These are phyloP conservation scores for Pisolithus sp. DNA, from an alignment of 768 basidiomycete species.

Conservation along the genomic window DNA sequence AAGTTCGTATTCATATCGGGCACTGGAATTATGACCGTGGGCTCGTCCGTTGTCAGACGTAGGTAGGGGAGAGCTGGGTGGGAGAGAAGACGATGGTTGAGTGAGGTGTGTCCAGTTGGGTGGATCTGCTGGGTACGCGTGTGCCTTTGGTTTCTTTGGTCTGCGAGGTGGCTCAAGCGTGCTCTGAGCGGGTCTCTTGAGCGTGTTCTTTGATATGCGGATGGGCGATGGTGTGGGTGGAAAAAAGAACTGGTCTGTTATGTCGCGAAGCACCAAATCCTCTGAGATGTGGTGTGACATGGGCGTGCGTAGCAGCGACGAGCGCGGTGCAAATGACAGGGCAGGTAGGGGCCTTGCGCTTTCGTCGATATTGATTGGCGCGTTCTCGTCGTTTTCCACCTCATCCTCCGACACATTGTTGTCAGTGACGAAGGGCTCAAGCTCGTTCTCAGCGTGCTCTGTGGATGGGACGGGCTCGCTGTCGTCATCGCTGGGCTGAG, in stretches of 20 bases:
- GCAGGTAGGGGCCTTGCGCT: conserved; percentile 4
- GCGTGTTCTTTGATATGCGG: conserved; percentile 15
- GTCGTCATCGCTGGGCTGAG: conserved; percentile 1
- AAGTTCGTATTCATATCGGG: conserved; percentile 16
- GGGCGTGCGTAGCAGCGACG: conserved; percentile 19
- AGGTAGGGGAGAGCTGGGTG: conserved; percentile 28
- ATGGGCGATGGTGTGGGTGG: conserved; percentile 27
- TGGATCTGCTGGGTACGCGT: conserved; percentile 25
- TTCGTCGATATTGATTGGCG: conserved; percentile 9
- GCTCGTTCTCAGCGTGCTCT: background rate
- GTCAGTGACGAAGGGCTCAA: background rate
- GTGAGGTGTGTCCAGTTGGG: conserved; percentile 22
- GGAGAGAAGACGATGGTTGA: conserved; percentile 26
- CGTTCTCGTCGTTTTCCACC: conserved; percentile 13
- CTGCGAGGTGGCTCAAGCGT: conserved; percentile 23
- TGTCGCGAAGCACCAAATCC: conserved; percentile 23
- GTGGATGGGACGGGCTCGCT: background rate
- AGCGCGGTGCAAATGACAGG: conserved; percentile 8
- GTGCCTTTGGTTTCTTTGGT: conserved; percentile 27
- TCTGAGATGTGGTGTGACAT: conserved; percentile 14
- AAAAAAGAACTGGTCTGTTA: conserved; percentile 30
- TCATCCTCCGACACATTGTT: background rate
- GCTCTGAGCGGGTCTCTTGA: conserved; percentile 8
- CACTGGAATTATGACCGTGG: conserved; percentile 1
- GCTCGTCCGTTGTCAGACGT: conserved; percentile 13